phyloP scores from a whole-genome alignment of 176 grass and related monocot genomes.

The Paspalum vaginatum region DNA sequence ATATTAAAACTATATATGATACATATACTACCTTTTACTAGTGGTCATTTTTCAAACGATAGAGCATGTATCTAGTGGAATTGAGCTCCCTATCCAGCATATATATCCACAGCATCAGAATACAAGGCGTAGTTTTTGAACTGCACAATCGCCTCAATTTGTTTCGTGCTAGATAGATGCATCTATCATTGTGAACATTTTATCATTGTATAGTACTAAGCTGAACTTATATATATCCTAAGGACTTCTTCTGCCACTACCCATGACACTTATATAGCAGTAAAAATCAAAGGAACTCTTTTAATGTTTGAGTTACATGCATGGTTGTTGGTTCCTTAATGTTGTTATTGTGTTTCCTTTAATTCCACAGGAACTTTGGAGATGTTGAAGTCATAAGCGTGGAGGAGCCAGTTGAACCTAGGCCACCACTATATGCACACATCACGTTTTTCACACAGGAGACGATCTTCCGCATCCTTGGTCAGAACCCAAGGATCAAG shows the following conservation, averaged over 20 bases:
- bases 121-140: neutral
- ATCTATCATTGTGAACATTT: neutral
- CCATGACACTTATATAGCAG: neutral
- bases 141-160: neutral
- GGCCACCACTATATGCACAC: conserved; percentile 59
- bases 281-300: neutral
- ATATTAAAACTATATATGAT: neutral
- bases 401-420: conserved; percentile 40
- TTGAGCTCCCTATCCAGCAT: neutral
- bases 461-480: conserved; percentile 44
- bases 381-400: conserved; percentile 54
- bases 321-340: neutral
- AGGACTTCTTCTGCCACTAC: neutral
- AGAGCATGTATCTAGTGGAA: neutral
- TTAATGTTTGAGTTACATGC: conserved; percentile 6
- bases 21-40: neutral
- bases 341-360: conserved; percentile 1
- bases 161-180: neutral
- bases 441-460: conserved; percentile 51
- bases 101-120: neutral
- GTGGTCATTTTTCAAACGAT: neutral
- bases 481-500: conserved; percentile 45
- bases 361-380: conserved; percentile 35
- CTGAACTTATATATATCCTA: neutral
- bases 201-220: neutral